Conservation (phyloP, 345 rosid genomes). For the Pelargonium nanum region DNA sequence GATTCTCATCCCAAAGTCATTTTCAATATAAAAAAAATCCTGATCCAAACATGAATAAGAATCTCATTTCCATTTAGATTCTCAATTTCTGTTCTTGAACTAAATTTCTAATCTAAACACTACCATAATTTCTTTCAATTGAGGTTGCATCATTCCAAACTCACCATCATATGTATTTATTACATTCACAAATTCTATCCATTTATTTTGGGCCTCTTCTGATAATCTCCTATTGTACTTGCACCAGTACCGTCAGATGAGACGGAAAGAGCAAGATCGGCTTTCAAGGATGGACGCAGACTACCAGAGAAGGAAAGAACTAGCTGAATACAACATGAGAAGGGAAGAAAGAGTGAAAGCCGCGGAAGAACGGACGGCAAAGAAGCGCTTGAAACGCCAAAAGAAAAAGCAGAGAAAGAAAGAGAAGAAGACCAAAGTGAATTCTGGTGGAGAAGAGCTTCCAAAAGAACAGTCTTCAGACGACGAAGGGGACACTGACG, state of each 20-base stretch:
- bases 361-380: conserved; percentile 71
- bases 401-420: conserved; percentile 69
- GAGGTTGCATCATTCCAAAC: too few species aligned
- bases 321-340: conserved; percentile 60
- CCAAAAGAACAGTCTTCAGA: conserved; percentile 36
- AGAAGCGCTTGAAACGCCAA: conserved; percentile 77
- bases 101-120: too few species aligned
- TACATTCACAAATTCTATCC: background rate
- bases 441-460: conserved; percentile 29
- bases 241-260: conserved; percentile 89
- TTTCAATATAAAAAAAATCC: too few species aligned
- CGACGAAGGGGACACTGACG: conserved; percentile 35
- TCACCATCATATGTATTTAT: too few species aligned
- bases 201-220: background rate
- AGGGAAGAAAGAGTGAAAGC: conserved; percentile 79
- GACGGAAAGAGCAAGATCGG: conserved; percentile 84
- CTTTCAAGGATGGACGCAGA: conserved; percentile 83
- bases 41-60: too few species aligned
- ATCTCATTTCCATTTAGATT: too few species aligned
- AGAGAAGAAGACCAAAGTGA: conserved; percentile 48
- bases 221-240: background rate
- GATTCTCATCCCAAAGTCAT: too few species aligned
- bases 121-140: too few species aligned
- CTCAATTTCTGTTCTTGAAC: too few species aligned
- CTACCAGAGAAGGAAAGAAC: conserved; percentile 61